These are phyloP conservation scores for Diplodia sapinea DNA, from an alignment of 2,329 filamentous ascomycete genomes.

Conservation along the genomic window DNA sequence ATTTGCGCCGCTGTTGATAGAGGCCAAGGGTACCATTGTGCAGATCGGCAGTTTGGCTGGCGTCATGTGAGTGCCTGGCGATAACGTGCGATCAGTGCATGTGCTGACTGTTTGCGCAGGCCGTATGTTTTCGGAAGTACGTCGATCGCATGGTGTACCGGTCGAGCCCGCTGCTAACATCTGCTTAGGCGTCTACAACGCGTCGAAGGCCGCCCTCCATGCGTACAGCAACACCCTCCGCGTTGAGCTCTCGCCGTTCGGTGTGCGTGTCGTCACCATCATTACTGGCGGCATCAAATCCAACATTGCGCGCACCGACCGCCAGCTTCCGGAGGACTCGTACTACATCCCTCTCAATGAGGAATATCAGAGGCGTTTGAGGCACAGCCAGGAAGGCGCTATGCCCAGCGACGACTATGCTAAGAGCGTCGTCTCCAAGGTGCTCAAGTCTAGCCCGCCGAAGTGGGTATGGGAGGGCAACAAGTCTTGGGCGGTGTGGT, in stretches of 20 bases:
- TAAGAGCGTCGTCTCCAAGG: constrained; percentile 59
- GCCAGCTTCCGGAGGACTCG: constrained; percentile 54
- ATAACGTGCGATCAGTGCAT: neutral
- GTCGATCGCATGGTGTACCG: constrained; percentile 60
- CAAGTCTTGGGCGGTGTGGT: constrained; percentile 57
- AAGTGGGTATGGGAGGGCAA: constrained; percentile 39
- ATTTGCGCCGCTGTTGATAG: constrained; percentile 61
- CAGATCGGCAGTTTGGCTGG: constrained; percentile 54
- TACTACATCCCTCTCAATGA: constrained; percentile 59
- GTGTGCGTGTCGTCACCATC: constrained; percentile 54
- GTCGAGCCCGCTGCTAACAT: constrained; percentile 62
- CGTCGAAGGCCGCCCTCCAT: constrained; percentile 39
- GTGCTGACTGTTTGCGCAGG: constrained; percentile 17
- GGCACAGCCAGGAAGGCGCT: constrained; percentile 60
- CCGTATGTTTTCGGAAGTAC: constrained; percentile 50
- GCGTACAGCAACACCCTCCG: constrained; percentile 41
- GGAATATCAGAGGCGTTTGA: constrained; percentile 59
- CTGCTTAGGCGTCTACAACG: constrained; percentile 47
- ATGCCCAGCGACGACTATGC: constrained; percentile 63
- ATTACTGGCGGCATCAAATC: constrained; percentile 67
- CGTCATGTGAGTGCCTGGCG: constrained; percentile 41
- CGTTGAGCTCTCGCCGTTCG: constrained; percentile 61
- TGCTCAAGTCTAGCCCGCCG: constrained; percentile 49
- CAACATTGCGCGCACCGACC: constrained; percentile 61
- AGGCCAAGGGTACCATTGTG: constrained; percentile 53